A percentile compares a stretch with the other conserved stretches of the same genome.
These are phyloP conservation scores for Pythium monospermum DNA, from an alignment of 352 stramenopile species.

Conservation along the genomic window DNA sequence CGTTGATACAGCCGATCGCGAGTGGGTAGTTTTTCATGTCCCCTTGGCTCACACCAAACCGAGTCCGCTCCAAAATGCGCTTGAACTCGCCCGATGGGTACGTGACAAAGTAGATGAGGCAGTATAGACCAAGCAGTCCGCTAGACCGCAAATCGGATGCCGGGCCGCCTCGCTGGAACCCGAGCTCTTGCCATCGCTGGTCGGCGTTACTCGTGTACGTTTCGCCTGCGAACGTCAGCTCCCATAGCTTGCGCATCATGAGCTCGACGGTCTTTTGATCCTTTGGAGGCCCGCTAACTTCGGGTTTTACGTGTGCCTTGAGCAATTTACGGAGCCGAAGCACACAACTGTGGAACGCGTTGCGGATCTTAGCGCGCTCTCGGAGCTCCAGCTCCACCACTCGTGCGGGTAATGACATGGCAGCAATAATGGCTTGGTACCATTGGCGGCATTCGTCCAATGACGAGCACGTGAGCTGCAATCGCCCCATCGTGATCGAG, in stretches of 20 bases:
- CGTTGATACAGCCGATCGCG: constrained; percentile 85
- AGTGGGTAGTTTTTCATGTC: constrained; percentile 89
- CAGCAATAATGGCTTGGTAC: constrained; percentile 66
- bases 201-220: constrained; percentile 69
- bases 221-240: constrained; percentile 53
- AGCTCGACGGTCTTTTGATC: constrained; percentile 73
- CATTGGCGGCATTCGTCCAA: constrained; percentile 51
- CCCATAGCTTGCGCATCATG: constrained; percentile 75
- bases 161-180: constrained; percentile 76
- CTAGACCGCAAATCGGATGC: constrained; percentile 80
- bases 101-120: constrained; percentile 78
- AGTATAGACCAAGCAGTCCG: constrained; percentile 79
- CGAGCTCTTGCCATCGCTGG: constrained; percentile 73
- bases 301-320: constrained; percentile 74
- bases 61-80: constrained; percentile 66
- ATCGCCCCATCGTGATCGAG: constrained; percentile 51
- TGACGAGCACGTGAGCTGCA: constrained; percentile 52
- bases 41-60: constrained; percentile 77
- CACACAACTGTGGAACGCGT: constrained; percentile 60
- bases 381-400: constrained; percentile 79
- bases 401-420: constrained; percentile 49
- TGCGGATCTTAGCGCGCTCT: constrained; percentile 67
- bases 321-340: constrained; percentile 65
- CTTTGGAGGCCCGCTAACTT: constrained; percentile 57
- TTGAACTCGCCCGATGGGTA: constrained; percentile 58